These are phyloP conservation scores for Coemansia sp. DNA, from an alignment of 371 early-diverging fungal species.

Conservation along the genomic window DNA sequence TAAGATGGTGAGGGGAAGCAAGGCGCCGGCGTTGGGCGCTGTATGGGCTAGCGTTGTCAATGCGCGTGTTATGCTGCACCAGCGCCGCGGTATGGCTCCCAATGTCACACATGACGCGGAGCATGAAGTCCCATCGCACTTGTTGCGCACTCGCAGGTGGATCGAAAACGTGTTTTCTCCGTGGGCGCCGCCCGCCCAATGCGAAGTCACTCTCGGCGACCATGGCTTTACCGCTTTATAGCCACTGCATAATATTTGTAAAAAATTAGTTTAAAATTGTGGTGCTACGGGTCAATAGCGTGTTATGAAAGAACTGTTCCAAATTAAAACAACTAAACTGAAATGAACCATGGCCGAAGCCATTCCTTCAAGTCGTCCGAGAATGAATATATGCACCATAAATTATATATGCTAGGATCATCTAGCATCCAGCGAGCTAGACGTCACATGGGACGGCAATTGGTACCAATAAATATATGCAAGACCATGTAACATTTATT, in stretches of 20 bases:
- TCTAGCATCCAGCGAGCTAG: no score
- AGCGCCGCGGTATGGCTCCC: constrained; percentile 29
- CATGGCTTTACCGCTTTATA: constrained; percentile 19
- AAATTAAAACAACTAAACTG: no score
- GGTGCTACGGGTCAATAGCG: no score
- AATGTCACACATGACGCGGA: not conserved
- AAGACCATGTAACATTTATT: no score
- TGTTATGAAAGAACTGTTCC: no score
- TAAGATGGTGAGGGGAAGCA: constrained; percentile 17
- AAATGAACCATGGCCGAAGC: no score
- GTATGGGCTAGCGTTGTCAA: constrained; percentile 79
- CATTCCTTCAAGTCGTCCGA: no score
- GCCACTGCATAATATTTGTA: not conserved
- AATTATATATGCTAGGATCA: no score
- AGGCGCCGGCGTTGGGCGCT: constrained; percentile 68
- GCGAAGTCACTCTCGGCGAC: constrained; percentile 27
- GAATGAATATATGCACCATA: no score
- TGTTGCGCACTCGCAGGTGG: constrained; percentile 36
- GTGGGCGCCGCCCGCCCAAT: constrained; percentile 31
- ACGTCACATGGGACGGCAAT: no score
- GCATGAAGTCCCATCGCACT: not conserved
- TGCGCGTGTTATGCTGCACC: constrained; percentile 60
- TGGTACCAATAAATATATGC: no score
- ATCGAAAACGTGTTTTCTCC: constrained; percentile 33
- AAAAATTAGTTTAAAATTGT: not conserved